Conservation (phyloP, 495 filamentous ascomycete genomes). For the Penicillium crystallinum region DNA sequence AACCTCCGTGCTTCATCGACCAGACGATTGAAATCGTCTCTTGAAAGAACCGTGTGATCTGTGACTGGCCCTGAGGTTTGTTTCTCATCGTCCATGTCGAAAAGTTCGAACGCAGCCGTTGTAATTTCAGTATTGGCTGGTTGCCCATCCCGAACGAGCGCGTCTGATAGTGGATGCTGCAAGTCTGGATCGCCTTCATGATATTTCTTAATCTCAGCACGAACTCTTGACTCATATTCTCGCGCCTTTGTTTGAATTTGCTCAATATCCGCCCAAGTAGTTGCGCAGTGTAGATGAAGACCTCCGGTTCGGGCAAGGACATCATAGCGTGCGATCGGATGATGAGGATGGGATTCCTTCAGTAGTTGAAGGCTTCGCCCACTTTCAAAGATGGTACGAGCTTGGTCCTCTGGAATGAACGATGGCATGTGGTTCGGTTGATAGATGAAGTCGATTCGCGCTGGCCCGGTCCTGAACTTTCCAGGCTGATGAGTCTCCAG, state of each 20-base stretch:
- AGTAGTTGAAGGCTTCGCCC: constrained; percentile 73
- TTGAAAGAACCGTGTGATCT: constrained; percentile 20
- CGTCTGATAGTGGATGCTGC: not conserved
- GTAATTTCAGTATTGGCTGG: constrained; percentile 8
- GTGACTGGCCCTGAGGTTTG: constrained; percentile 22
- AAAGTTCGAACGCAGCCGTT: constrained; percentile 30
- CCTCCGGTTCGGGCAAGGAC: constrained; percentile 40
- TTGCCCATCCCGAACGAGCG: not conserved
- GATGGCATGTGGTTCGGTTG: constrained; percentile 57
- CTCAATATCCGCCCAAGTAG: constrained; percentile 70
- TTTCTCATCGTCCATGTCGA: constrained; percentile 34
- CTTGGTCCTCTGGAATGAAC: constrained; percentile 61
- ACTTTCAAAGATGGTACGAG: constrained; percentile 65
- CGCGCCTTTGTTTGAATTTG: constrained; percentile 54
- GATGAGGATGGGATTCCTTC: constrained; percentile 65
- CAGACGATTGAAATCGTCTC: constrained; percentile 27
- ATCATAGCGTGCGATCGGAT: constrained; percentile 59
- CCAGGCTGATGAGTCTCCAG: constrained; percentile 44
- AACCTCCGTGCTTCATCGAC: constrained; percentile 16
- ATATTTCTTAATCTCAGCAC: constrained; percentile 38
- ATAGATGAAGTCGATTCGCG: constrained; percentile 55
- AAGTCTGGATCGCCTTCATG: constrained; percentile 16
- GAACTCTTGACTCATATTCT: constrained; percentile 54
- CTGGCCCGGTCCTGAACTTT: constrained; percentile 50
- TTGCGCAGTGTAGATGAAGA: constrained; percentile 64